Evolutionary conservation across 768 basidiomycete genomes (phyloP).

Genomic region (Tricholoma hemisulphureum): DNA sequence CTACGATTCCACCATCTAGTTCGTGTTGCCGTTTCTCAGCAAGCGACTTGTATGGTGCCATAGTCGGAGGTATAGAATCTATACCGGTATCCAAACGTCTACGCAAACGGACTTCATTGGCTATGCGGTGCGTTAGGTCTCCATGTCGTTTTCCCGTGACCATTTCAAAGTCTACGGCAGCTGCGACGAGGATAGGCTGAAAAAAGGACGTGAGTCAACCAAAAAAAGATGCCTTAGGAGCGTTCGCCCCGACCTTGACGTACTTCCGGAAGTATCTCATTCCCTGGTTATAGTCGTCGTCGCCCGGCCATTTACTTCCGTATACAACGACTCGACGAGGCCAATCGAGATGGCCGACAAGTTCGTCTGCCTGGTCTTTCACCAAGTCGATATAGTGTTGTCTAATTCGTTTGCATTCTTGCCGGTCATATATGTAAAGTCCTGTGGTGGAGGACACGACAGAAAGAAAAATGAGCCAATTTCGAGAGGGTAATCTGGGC

Average conservation of each 20-base stretch:
- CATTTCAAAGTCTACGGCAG: constrained; percentile 90
- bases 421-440: constrained; percentile 83
- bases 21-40: constrained; percentile 55
- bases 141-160: constrained; percentile 80
- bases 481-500: constrained; percentile 84
- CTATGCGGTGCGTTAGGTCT: constrained; percentile 74
- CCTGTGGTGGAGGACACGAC: constrained; percentile 69
- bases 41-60: constrained; percentile 54
- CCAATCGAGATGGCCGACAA: constrained; percentile 58
- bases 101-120: constrained; percentile 67
- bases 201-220: constrained; percentile 12
- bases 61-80: constrained; percentile 45
- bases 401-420: constrained; percentile 74
- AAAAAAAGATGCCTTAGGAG: constrained; percentile 11
- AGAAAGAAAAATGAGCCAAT: constrained; percentile 91
- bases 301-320: constrained; percentile 89
- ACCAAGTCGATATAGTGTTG: constrained; percentile 80
- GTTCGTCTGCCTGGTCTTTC: constrained; percentile 68
- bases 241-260: constrained; percentile 71
- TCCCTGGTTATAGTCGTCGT: constrained; percentile 85
- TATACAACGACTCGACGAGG: constrained; percentile 84
- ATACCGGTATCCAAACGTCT: constrained; percentile 68
- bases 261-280: constrained; percentile 93
- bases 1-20: constrained; percentile 78
- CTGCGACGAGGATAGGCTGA: constrained; percentile 91